A percentile compares a stretch with the other conserved stretches of the same genome.
phyloP scores from a whole-genome alignment of 225 moss, liverwort and hornwort genomes.

The Antitrichia curtipendula region DNA sequence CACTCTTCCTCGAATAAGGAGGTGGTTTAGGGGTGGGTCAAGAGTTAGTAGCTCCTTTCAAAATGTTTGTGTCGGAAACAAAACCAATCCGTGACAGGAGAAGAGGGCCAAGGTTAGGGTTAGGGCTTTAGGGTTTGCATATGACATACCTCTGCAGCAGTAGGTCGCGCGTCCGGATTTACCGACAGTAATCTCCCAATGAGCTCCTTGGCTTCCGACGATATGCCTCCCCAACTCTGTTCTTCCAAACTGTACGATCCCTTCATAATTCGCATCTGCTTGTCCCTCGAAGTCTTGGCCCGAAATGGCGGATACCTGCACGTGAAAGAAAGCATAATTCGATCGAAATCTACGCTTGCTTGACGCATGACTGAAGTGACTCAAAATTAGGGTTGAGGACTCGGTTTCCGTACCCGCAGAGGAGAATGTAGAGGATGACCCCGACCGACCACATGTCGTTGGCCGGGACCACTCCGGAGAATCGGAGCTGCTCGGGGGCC shows the following conservation, averaged over 20 bases:
- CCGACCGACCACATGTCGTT: conserved; percentile 91
- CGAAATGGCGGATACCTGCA: conserved; percentile 78
- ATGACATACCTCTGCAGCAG: conserved; percentile 20
- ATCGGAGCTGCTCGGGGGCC: conserved; percentile 61
- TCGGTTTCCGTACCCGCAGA: conserved; percentile 43
- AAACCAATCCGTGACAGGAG: not conserved
- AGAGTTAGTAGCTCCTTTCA: not conserved
- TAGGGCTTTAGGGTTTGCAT: not conserved
- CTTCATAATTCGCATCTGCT: conserved; percentile 58
- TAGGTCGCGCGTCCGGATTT: conserved; percentile 14
- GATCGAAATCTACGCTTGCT: not conserved
- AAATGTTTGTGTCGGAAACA: not conserved
- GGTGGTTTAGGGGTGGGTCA: too few species aligned
- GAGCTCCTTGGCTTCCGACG: conserved; percentile 58
- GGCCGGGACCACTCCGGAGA: conserved; percentile 26
- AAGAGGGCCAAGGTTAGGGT: not conserved
- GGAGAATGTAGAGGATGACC: conserved; percentile 82
- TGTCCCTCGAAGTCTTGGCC: conserved; percentile 57
- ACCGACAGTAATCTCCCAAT: conserved; percentile 49
- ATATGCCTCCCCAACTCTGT: conserved; percentile 54
- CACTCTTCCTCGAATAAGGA: not conserved
- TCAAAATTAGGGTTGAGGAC: not conserved
- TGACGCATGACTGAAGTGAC: not conserved
- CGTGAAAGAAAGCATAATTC: not conserved
- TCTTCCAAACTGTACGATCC: conserved; percentile 54